Base-by-base conservation (phyloP, 2,329 filamentous ascomycete genomes). In the Herpomyces periplanetae region DNA sequence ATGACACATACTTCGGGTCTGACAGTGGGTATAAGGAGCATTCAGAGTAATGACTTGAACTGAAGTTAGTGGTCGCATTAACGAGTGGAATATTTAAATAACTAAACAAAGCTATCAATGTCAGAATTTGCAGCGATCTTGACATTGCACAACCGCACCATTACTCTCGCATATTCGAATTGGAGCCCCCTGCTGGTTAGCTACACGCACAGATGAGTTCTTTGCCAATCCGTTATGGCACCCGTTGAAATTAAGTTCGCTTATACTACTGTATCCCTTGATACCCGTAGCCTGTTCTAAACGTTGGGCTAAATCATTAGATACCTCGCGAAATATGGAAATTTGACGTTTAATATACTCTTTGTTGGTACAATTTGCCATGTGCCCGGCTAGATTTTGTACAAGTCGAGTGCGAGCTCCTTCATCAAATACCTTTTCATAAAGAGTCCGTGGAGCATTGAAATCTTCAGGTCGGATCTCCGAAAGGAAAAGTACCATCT, bases 271-370 rank as follows among this genome's bases (percentile, higher is more conserved):
- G 22, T 59, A 56, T 0, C 52, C 53, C 37, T 53, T 47, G 8
- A 56, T 40, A 0, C 54, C 52, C 2, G 50, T 56, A 0, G 51
- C 50, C 40, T 58, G 57, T 40, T 60, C 54, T 1, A 59, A 30
- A 1, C 52, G 38, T 5, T 36, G 31, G 0, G 52, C 54, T 11
- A 60, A 37, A 19, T 59, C 52, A 0, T 47, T 39, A 4, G 45
- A 47, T 0, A 60, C 53, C 30, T 59, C 52, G 2, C 53, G 41
- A 42, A 59, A 59, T 30, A 60, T 60, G 20, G 43, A 47, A 23
- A 60, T 58, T 34, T 59, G 51, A 8, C 53, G 40, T 42, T 53
- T 57, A 33, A 60, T 39, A 3, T 56, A 47, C 32, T 59, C 54
- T 26, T 53, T 37, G 16, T 53, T 39, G 18, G 37, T 40, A 31